phyloP scores from a whole-genome alignment of 208 protist species.

The Crithidia mellificae region DNA sequence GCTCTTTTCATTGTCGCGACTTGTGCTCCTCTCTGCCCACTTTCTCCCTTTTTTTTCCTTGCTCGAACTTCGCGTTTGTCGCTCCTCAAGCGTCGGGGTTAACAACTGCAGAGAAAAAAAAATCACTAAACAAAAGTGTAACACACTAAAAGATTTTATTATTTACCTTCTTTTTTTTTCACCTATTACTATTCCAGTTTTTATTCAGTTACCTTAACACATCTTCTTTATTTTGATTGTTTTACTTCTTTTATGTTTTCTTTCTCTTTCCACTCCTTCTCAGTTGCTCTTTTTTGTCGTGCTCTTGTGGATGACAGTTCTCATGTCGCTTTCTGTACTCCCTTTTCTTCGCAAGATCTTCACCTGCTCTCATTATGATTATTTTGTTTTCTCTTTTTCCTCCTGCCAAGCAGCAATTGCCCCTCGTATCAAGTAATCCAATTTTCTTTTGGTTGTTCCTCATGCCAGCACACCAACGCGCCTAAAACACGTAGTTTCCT shows the following conservation, averaged over 20 bases:
- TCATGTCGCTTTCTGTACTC: background rate
- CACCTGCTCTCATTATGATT: too few species aligned
- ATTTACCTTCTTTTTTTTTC: too few species aligned
- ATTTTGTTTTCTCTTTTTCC: background rate
- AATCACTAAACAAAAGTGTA: background rate
- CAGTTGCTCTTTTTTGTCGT: background rate
- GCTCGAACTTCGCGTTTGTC: too few species aligned
- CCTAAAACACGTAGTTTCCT: background rate
- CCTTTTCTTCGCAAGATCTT: background rate
- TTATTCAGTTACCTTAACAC: background rate
- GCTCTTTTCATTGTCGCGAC: too few species aligned
- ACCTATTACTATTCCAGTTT: conserved; percentile 1
- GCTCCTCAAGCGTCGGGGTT: too few species aligned
- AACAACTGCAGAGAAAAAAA: background rate
- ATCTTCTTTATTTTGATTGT: conserved; percentile 2
- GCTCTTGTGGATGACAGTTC: background rate
- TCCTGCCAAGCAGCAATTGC: background rate
- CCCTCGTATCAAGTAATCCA: background rate
- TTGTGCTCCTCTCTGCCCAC: too few species aligned
- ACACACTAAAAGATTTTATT: too few species aligned
- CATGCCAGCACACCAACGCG: conserved; percentile 1
- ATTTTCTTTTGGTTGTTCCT: background rate
- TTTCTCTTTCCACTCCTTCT: background rate
- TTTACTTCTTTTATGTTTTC: conserved; percentile 6
- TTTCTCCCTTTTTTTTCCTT: too few species aligned